These are phyloP conservation scores for Eucalyptus victrix DNA, from an alignment of 345 rosid species.

Conservation along the genomic window DNA sequence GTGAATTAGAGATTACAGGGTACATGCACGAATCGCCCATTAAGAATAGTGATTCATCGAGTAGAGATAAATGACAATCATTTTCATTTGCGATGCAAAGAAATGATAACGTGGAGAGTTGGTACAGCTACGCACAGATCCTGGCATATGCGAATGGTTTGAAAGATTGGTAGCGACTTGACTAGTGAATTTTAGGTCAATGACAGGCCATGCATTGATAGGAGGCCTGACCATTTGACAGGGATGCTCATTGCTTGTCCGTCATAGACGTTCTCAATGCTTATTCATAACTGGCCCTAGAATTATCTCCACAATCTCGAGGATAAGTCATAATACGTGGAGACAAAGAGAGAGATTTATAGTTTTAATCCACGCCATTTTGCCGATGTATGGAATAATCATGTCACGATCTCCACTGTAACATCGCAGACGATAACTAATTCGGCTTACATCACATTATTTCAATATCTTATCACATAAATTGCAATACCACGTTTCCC, in stretches of 20 bases:
- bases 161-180: not conserved
- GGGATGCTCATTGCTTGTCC: too few species aligned
- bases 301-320: too few species aligned
- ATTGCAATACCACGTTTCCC: not conserved
- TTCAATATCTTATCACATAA: not conserved
- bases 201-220: not conserved
- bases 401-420: conserved; percentile 15
- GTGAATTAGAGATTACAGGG: not conserved
- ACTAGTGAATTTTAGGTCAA: not conserved
- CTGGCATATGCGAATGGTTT: not conserved
- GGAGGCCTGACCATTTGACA: too few species aligned
- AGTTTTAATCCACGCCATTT: not conserved
- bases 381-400: conserved; percentile 8
- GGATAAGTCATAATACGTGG: too few species aligned
- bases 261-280: too few species aligned
- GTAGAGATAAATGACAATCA: not conserved
- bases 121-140: not conserved
- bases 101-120: not conserved
- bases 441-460: not conserved
- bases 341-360: not conserved
- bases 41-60: not conserved
- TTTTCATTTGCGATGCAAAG: not conserved
- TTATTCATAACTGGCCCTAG: too few species aligned
- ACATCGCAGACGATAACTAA: not conserved
- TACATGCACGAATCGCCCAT: not conserved